These are phyloP conservation scores for Elongisporangium anandrum DNA, from an alignment of 352 stramenopile genomes.

Conservation along the genomic window DNA sequence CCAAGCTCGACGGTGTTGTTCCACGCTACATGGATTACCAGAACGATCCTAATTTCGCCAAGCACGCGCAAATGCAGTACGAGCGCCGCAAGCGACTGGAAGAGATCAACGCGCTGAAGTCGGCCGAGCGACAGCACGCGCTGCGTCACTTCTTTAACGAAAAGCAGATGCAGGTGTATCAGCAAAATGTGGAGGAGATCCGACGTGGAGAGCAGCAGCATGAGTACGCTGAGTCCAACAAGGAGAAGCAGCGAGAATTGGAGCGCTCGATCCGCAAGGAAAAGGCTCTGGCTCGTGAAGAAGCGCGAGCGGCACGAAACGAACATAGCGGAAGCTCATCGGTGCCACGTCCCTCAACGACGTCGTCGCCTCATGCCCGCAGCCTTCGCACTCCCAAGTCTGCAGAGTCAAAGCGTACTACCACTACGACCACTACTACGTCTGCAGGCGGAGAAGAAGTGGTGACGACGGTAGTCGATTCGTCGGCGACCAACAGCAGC, in stretches of 20 bases:
- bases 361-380: background rate
- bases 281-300: constrained; percentile 1
- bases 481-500: background rate
- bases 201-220: constrained; percentile 51
- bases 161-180: constrained; percentile 38
- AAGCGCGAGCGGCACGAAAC: constrained; percentile 1
- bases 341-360: background rate
- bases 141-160: constrained; percentile 39
- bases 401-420: background rate
- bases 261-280: constrained; percentile 8
- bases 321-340: background rate
- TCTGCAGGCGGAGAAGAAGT: background rate
- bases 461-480: background rate
- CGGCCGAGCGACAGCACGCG: constrained; percentile 48
- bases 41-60: constrained; percentile 33
- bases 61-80: constrained; percentile 46
- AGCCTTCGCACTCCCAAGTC: background rate
- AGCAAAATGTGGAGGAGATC: constrained; percentile 36
- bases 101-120: constrained; percentile 51
- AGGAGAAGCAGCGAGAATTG: constrained; percentile 16
- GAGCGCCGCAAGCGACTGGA: constrained; percentile 69
- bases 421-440: background rate
- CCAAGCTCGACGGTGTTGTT: constrained; percentile 37
- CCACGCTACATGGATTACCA: constrained; percentile 69
- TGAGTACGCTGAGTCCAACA: constrained; percentile 28